Conservation (phyloP, 2,329 filamentous ascomycete species). For the Aspergillus brunneoviolaceus region DNA sequence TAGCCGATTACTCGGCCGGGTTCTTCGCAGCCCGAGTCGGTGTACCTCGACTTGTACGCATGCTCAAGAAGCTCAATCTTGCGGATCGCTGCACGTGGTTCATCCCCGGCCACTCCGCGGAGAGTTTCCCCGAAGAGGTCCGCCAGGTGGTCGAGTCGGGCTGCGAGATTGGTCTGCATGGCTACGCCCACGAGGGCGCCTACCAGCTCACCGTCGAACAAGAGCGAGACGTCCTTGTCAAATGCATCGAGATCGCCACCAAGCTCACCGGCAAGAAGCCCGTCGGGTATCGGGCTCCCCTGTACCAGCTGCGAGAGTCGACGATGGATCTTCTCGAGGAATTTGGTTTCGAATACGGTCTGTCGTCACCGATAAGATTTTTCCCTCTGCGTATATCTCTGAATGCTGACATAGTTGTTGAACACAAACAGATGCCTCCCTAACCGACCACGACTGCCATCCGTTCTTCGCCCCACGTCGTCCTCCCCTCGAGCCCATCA, state of each 20-base stretch:
- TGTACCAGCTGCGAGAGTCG: conserved; percentile 41
- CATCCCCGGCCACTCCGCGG: conserved; percentile 59
- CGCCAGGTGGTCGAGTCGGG: conserved; percentile 53
- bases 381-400: background rate
- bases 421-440: conserved; percentile 35
- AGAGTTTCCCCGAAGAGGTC: conserved; percentile 56
- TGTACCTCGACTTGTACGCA: conserved; percentile 54
- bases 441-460: conserved; percentile 45
- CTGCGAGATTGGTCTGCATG: conserved; percentile 53
- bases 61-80: conserved; percentile 54
- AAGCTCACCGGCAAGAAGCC: conserved; percentile 72
- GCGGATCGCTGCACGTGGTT: conserved; percentile 59
- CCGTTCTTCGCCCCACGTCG: conserved; percentile 43
- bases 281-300: conserved; percentile 36
- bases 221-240: conserved; percentile 71
- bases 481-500: conserved; percentile 39
- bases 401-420: background rate
- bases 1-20: conserved; percentile 57
- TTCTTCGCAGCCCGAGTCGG: conserved; percentile 59
- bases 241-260: conserved; percentile 69
- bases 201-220: conserved; percentile 69
- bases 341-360: conserved; percentile 44
- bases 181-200: conserved; percentile 71
- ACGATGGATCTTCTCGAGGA: conserved; percentile 44
- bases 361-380: background rate